Conservation (phyloP, 2,329 filamentous ascomycete species). For the Fusarium subtropicale region DNA sequence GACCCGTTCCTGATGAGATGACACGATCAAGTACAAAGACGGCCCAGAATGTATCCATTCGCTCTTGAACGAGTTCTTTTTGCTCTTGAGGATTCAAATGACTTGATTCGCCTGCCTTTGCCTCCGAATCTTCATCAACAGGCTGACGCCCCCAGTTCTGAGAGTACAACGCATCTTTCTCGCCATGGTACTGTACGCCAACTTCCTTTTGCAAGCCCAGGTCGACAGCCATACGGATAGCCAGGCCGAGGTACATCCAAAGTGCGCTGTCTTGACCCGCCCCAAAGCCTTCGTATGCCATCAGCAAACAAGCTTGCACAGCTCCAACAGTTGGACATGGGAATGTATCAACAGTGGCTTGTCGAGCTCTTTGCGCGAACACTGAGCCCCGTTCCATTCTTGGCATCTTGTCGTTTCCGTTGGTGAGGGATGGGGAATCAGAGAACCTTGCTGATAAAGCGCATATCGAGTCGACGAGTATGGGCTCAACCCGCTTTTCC, state of each 20-base stretch:
- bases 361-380: slow-evolving; percentile 85
- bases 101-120: slow-evolving; percentile 58
- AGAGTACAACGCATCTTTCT: slow-evolving; percentile 62
- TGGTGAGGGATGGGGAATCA: slow-evolving; percentile 62
- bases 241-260: slow-evolving; percentile 93
- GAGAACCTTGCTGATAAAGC: slow-evolving; percentile 86
- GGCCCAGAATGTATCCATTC: slow-evolving; percentile 89
- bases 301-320: slow-evolving; percentile 83
- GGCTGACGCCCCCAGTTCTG: slow-evolving; percentile 57
- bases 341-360: slow-evolving; percentile 85
- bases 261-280: slow-evolving; percentile 88
- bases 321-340: slow-evolving; percentile 85
- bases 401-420: slow-evolving; percentile 60
- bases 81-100: slow-evolving; percentile 63
- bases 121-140: slow-evolving; percentile 53
- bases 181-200: slow-evolving; percentile 73
- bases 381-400: slow-evolving; percentile 78
- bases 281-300: slow-evolving; percentile 91
- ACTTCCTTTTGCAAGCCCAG: slow-evolving; percentile 85
- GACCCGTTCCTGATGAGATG: slow-evolving; percentile 87
- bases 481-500: slow-evolving; percentile 84
- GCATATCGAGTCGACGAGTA: slow-evolving; percentile 88
- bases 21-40: slow-evolving; percentile 89
- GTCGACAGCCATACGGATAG: slow-evolving; percentile 85
- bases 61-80: slow-evolving; percentile 79